phyloP scores from a whole-genome alignment of 192 early-diverging fungal genomes.

The Phlyctochytrium bullatum region DNA sequence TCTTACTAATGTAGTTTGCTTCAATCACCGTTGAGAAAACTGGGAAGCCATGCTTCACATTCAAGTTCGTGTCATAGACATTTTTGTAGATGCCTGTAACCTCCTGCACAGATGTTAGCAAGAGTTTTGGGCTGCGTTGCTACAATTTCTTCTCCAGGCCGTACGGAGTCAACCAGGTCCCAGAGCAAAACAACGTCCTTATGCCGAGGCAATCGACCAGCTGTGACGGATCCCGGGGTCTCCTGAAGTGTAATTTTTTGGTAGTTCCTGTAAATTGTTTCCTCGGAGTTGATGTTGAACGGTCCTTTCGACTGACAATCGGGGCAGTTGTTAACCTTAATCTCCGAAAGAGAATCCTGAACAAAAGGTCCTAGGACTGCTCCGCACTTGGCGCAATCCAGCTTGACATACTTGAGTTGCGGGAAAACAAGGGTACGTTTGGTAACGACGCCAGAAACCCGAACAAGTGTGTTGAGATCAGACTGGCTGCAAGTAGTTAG shows the following conservation, averaged over 20 bases:
- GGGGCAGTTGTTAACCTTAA: conserved; percentile 78
- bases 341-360: conserved; percentile 87
- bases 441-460: conserved; percentile 89
- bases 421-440: conserved; percentile 93
- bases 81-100: conserved; percentile 95
- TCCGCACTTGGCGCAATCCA: conserved; percentile 92
- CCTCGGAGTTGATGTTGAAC: conserved; percentile 86
- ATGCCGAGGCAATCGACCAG: conserved; percentile 90
- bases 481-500: conserved; percentile 57
- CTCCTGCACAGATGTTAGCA: conserved; percentile 47
- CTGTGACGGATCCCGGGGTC: conserved; percentile 90
- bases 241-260: conserved; percentile 96
- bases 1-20: conserved; percentile 91
- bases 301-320: conserved; percentile 91
- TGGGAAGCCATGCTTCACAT: conserved; percentile 91
- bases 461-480: conserved; percentile 88
- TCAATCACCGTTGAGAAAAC: conserved; percentile 96
- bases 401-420: conserved; percentile 95
- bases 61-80: conserved; percentile 87
- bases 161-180: conserved; percentile 94
- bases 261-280: conserved; percentile 97
- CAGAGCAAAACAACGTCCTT: conserved; percentile 91
- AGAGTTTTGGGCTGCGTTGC: conserved; percentile 4
- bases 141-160: conserved; percentile 95
- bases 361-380: conserved; percentile 88